Base-by-base conservation (phyloP, 495 filamentous ascomycete genomes). In the Stereocaulon alpinum region DNA sequence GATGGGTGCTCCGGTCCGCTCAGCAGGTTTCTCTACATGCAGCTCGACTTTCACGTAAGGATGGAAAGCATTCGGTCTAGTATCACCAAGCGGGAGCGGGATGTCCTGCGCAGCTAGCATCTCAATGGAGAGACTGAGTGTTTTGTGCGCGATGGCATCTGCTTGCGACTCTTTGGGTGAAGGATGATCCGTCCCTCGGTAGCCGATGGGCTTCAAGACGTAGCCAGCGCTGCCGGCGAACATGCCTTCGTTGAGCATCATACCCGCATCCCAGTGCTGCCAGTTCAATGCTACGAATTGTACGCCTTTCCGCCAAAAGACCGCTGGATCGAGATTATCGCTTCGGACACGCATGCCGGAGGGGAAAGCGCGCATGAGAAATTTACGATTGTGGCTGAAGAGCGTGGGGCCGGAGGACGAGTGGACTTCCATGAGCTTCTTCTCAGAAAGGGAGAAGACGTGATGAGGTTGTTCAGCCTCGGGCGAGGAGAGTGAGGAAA, bases 181-280 rank as follows among this genome's bases (percentile, higher is more conserved):
- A n/a, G 6, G 40, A 2, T 51, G 14, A 14, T 22, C n/a, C 40
- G 29, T 37, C n/a, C 66, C 53, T 42, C 80, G 76, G 63, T 84
- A 87, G 20, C 83, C 86, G 29, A 76, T 68, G 0, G 92, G 91
- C 66, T 97, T 97, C 2, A 93, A 76, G 1, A 93, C 83, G 77
- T 89, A 97, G 18, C 92, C 92, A 5, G 75, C 76, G 2, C 86
- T 86, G 12, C 84, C 86, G 4, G 79, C 77, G 68, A 97, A 97
- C 89, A 96, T 92, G 58, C 82, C 92, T 65, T 90, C 83, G 66
- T 96, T 96, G 1, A 96, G 80, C 92, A 96, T 96, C 86, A 89
- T 94, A 14, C 89, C 91, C 58, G 86, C 84, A 66, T 96, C 92
- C 66, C 83, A 82, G 56, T 84, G 85, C 65, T 97, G 92, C 91